A percentile compares a stretch with the other conserved stretches of the same genome.
phyloP scores from a whole-genome alignment of 768 basidiomycete genomes.

The Termitomyces sp. region DNA sequence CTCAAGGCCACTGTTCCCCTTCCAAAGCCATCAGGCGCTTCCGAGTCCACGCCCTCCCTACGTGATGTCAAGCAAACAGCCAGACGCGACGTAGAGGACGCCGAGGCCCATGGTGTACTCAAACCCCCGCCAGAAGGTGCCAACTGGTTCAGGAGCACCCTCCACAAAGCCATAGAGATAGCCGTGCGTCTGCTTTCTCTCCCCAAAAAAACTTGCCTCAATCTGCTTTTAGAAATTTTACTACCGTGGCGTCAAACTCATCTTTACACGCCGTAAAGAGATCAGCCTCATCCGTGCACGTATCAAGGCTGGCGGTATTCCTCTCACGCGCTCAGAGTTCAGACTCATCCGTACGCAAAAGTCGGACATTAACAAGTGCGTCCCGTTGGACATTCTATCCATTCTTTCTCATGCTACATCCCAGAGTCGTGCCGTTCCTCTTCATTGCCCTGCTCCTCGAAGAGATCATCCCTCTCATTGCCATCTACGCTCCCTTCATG shows the following conservation, averaged over 20 bases:
- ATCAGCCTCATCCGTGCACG: constrained; percentile 55
- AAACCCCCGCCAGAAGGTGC: constrained; percentile 63
- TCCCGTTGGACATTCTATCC: neutral
- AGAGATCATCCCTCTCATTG: constrained; percentile 80
- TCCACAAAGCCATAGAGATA: constrained; percentile 49
- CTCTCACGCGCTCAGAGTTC: constrained; percentile 65
- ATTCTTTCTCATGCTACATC: constrained; percentile 15
- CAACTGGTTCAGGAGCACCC: constrained; percentile 47
- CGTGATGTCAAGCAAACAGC: constrained; percentile 47
- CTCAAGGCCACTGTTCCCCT: constrained; percentile 31
- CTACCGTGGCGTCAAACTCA: constrained; percentile 69
- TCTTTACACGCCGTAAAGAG: constrained; percentile 59
- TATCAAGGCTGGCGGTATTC: constrained; percentile 55
- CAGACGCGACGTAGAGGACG: constrained; percentile 62
- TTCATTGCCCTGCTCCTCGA: constrained; percentile 73
- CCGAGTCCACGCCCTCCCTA: constrained; percentile 22
- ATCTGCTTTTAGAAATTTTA: constrained; percentile 73
- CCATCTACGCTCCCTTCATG: constrained; percentile 80
- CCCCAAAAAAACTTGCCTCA: constrained; percentile 4
- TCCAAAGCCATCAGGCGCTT: constrained; percentile 14
- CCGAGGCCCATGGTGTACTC: constrained; percentile 67
- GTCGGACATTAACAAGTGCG: constrained; percentile 70
- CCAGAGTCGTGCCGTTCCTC: constrained; percentile 76
- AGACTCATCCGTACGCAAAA: constrained; percentile 67
- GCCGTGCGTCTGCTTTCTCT: constrained; percentile 29